phyloP scores from a whole-genome alignment of 202 grass and related monocot species.

The Setaria viridis region DNA sequence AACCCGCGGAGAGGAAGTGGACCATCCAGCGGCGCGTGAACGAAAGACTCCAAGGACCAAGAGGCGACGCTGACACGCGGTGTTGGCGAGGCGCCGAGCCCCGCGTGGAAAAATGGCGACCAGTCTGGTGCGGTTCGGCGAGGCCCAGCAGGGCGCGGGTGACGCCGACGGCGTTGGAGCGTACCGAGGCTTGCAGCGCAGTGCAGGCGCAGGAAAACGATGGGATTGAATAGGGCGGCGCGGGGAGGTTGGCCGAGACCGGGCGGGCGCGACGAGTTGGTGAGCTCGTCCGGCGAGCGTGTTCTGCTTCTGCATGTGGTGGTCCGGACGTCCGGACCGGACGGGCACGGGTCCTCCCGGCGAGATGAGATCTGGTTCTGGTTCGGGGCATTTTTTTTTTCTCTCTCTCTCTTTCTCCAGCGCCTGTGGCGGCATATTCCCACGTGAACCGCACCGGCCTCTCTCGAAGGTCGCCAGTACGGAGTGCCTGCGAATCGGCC shows the following conservation, averaged over 20 bases:
- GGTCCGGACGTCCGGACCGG: neutral
- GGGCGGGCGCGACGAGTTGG: neutral
- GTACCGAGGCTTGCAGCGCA: neutral
- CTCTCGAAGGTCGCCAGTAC: neutral
- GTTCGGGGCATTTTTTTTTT: neutral
- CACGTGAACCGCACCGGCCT: slow-evolving; percentile 5
- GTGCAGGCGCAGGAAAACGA: neutral
- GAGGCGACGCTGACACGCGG: neutral
- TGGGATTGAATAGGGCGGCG: neutral
- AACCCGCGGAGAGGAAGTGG: slow-evolving; percentile 15
- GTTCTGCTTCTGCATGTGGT: neutral
- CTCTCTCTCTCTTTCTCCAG: neutral
- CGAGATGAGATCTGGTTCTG: neutral
- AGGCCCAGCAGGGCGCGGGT: neutral
- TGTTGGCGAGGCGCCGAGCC: slow-evolving; percentile 17
- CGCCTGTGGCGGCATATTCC: slow-evolving; percentile 16
- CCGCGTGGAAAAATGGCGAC: slow-evolving; percentile 28
- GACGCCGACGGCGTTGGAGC: neutral
- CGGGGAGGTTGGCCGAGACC: neutral
- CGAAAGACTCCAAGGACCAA: neutral
- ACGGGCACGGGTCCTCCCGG: neutral
- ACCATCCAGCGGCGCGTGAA: neutral
- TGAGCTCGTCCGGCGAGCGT: neutral
- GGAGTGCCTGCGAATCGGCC: neutral
- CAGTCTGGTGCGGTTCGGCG: slow-evolving; percentile 41